phyloP scores from a whole-genome alignment of 2,329 filamentous ascomycete species.

The Amesomyces nigricolor region DNA sequence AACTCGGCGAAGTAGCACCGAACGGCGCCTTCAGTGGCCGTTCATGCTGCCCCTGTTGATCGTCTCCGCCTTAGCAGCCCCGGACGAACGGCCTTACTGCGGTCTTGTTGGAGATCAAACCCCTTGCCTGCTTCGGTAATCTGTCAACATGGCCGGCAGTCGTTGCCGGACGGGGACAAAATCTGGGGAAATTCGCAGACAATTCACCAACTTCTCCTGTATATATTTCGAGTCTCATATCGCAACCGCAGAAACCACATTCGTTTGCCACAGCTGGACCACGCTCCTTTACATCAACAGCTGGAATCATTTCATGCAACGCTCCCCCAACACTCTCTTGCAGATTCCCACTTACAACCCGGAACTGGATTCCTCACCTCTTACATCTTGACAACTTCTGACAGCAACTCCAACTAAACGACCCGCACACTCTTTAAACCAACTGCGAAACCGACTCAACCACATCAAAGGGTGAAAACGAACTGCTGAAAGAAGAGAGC shows the following conservation, averaged over 20 bases:
- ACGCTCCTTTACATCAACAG: neutral
- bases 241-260: no score
- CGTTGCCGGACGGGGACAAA: neutral
- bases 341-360: neutral
- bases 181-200: neutral
- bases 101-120: slow-evolving; percentile 8
- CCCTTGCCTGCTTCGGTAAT: neutral
- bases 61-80: neutral
- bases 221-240: no score
- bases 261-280: no score
- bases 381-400: neutral
- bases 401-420: no score
- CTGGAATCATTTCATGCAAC: no score
- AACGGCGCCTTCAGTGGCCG: neutral
- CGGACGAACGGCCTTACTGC: neutral
- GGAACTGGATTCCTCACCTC: slow-evolving; percentile 4
- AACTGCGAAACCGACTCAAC: no score
- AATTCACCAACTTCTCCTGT: neutral
- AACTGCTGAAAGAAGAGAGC: neutral
- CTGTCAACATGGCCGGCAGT: neutral
- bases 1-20: neutral
- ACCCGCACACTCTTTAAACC: no score
- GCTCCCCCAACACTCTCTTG: neutral
- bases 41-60: neutral
- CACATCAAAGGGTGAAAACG: no score